Base-by-base conservation (phyloP, 768 basidiomycete genomes). In the Gloeopeniophorella convolvens region DNA sequence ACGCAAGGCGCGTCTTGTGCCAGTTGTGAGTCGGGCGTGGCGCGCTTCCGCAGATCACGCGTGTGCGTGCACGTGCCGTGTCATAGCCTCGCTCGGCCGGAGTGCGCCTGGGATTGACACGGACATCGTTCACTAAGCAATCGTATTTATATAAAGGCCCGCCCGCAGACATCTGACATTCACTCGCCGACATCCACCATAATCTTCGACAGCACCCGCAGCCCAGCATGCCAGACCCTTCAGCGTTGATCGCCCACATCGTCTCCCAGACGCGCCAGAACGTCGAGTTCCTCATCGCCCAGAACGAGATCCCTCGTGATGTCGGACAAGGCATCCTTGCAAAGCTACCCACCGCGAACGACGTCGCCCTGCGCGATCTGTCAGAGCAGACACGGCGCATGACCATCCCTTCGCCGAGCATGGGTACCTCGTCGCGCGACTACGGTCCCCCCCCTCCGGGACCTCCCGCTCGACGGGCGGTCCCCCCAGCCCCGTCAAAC, bases 191-290 rank as follows among this genome's bases (percentile, higher is more conserved):
- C n/a, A n/a, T 16, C 12, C 20, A 45, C 7, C 28, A 10, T n/a
- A 13, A 8, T 1, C 21, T 15, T 36, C 35, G 13, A 11, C 28
- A 44, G n/a, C 8, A n/a, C 26, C 3, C 28, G 27, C 26, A 32
- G 1, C n/a, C 30, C 32, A 46, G 7, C 50, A 58, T 56, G 57
- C 35, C 50, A 12, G 50, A 56, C 11, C 10, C 60, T 1, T 60
- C 71, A 5, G 80, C 78, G 26, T 69, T 84, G 31, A 70, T 86
- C 2, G 71, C 75, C 1, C 85, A 79, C 56, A 63, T 80, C 46
- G 50, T 79, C 48, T 58, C 69, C 10, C 77, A 77, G 48, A 72
- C 76, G 1, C 66, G 66, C 34, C 60, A 69, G 42, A 78, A 79
- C 56, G 61, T 79, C 50, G 63, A 68, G 20, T 66, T 79, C 47